phyloP scores from a whole-genome alignment of 2,329 filamentous ascomycete species.

The Talaromyces sp. region DNA sequence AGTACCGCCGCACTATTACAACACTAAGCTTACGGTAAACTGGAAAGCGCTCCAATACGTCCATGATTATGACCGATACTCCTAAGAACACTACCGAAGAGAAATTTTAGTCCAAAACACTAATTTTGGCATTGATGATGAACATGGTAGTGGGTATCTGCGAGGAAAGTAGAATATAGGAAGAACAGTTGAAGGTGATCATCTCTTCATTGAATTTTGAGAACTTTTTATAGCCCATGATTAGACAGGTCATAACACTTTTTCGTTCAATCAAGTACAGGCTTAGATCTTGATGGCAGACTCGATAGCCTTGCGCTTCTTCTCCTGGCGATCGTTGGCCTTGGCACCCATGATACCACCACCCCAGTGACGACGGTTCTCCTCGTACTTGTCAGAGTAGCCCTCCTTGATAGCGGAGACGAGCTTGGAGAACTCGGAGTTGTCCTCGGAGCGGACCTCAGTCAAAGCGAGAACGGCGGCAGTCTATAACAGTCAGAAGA shows the following conservation, averaged over 20 bases:
- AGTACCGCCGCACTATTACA: neutral
- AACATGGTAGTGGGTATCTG: constrained; percentile 13
- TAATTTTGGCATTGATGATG: constrained; percentile 12
- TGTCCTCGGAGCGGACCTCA: constrained; percentile 97
- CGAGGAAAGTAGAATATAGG: constrained; percentile 9
- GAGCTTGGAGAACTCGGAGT: constrained; percentile 96
- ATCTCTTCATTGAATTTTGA: constrained; percentile 16
- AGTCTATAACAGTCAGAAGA: constrained; percentile 56
- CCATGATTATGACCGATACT: neutral
- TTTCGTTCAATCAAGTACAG: constrained; percentile 11
- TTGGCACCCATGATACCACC: constrained; percentile 99
- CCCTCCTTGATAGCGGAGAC: constrained; percentile 96
- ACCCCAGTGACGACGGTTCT: constrained; percentile 90
- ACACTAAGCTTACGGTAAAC: neutral
- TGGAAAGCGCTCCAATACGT: neutral
- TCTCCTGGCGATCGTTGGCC: constrained; percentile 72
- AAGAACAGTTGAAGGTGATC: constrained; percentile 8
- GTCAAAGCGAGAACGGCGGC: constrained; percentile 93
- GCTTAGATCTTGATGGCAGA: constrained; percentile 94
- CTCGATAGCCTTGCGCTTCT: constrained; percentile 94
- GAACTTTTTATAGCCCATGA: constrained; percentile 9
- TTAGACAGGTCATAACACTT: constrained; percentile 10
- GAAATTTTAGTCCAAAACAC: constrained; percentile 4
- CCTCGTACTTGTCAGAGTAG: constrained; percentile 94
- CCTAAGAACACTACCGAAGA: neutral